These are phyloP conservation scores for Erysimum cheiri DNA, from an alignment of 441 rosid species.

Conservation along the genomic window DNA sequence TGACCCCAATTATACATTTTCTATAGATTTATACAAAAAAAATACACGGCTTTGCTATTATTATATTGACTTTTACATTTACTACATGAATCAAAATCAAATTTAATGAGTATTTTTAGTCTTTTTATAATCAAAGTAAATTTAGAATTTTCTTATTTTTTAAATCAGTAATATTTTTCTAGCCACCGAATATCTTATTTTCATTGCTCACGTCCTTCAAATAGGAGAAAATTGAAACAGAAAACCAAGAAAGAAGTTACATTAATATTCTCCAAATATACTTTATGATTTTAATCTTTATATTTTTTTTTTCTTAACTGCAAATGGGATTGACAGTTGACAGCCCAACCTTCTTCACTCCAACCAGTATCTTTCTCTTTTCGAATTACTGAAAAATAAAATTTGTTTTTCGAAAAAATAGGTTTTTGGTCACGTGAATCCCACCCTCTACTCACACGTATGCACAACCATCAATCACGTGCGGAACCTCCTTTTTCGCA, in stretches of 20 bases:
- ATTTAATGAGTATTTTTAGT: neutral
- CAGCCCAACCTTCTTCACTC: slow-evolving; percentile 50
- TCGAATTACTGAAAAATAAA: slow-evolving; percentile 15
- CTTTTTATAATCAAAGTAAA: neutral
- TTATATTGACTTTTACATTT: neutral
- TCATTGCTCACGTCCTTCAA: slow-evolving; percentile 25
- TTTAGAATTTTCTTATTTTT: too few relatives aligned
- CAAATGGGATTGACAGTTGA: slow-evolving; percentile 56
- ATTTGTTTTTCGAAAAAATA: neutral
- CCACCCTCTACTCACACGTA: slow-evolving; percentile 46
- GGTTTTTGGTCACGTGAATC: slow-evolving; percentile 64
- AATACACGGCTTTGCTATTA: neutral
- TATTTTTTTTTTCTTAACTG: slow-evolving; percentile 49
- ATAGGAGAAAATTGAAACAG: slow-evolving; percentile 30
- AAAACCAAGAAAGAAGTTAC: slow-evolving; percentile 31
- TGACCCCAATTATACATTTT: neutral
- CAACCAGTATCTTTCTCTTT: slow-evolving; percentile 34
- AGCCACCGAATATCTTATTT: slow-evolving; percentile 16
- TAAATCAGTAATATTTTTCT: neutral
- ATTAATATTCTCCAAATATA: slow-evolving; percentile 39
- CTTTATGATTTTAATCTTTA: slow-evolving; percentile 19
- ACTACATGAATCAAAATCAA: neutral
- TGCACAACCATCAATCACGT: slow-evolving; percentile 57
- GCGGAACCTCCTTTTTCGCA: slow-evolving; percentile 51
- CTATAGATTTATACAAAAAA: neutral